phyloP scores from a whole-genome alignment of 2,329 filamentous ascomycete species.

The Thermothelomyces thermophilus region DNA sequence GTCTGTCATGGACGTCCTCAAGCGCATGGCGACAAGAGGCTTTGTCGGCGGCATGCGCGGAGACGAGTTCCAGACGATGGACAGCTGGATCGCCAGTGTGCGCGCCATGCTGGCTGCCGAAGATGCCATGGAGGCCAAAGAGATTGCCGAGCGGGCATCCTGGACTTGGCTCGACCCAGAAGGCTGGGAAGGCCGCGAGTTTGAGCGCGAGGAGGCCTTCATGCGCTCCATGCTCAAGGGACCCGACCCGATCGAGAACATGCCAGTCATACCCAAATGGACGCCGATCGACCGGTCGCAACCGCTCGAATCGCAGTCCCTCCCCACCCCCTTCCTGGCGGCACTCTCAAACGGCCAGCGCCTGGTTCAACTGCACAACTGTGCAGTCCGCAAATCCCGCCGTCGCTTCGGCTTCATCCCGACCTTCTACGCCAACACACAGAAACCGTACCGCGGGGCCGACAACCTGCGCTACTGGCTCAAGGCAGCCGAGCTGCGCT shows the following conservation, averaged over 20 bases:
- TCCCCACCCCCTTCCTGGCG: constrained; percentile 67
- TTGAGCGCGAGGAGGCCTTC: constrained; percentile 75
- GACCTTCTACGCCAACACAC: constrained; percentile 82
- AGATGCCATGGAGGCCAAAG: constrained; percentile 66
- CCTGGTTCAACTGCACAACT: constrained; percentile 84
- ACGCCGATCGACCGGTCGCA: constrained; percentile 43
- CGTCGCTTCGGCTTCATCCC: constrained; percentile 86
- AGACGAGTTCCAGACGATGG: constrained; percentile 70
- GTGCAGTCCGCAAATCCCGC: constrained; percentile 74
- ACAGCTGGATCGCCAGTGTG: constrained; percentile 73
- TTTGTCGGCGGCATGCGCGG: constrained; percentile 76
- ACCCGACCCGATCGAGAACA: constrained; percentile 22
- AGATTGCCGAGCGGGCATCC: constrained; percentile 60
- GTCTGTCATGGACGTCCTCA: constrained; percentile 81
- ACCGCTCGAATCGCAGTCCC: constrained; percentile 28
- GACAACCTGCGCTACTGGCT: constrained; percentile 95
- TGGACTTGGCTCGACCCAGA: constrained; percentile 74
- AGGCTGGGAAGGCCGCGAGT: constrained; percentile 64
- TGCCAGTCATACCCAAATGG: constrained; percentile 61
- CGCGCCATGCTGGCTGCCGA: constrained; percentile 70
- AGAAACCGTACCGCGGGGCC: constrained; percentile 86
- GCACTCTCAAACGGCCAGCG: constrained; percentile 71
- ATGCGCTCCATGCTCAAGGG: constrained; percentile 58
- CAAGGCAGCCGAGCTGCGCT: constrained; percentile 90
- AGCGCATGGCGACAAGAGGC: constrained; percentile 80